phyloP scores from a whole-genome alignment of 2,329 filamentous ascomycete species.

The Graphilbum ipis-grandicollis region DNA sequence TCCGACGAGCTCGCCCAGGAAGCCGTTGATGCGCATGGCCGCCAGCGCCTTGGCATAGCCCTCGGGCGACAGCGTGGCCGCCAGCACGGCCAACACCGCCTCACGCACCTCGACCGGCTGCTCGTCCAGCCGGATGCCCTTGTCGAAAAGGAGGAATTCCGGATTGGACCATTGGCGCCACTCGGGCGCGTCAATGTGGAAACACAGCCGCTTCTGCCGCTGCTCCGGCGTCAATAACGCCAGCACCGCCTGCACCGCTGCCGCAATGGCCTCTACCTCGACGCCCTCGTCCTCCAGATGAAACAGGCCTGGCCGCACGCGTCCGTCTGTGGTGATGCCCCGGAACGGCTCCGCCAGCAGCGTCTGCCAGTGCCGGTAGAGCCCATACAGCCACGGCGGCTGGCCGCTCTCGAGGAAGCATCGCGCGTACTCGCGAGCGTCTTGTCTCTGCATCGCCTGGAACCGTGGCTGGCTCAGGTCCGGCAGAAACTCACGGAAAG shows the following conservation, averaged over 20 bases:
- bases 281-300: conserved; percentile 45
- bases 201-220: conserved; percentile 25
- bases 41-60: conserved; percentile 53
- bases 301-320: conserved; percentile 32
- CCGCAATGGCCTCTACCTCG: conserved; percentile 38
- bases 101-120: conserved; percentile 21
- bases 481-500: conserved; percentile 36
- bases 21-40: conserved; percentile 60
- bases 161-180: conserved; percentile 60
- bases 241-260: conserved; percentile 28
- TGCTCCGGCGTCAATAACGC: conserved; percentile 29
- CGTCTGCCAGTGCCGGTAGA: conserved; percentile 41
- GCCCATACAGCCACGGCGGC: conserved; percentile 49
- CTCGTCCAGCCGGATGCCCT: conserved; percentile 56
- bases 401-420: conserved; percentile 38
- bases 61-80: conserved; percentile 44
- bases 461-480: conserved; percentile 45
- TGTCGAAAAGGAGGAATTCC: conserved; percentile 51
- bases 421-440: conserved; percentile 43
- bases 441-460: conserved; percentile 42
- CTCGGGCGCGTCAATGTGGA: conserved; percentile 52
- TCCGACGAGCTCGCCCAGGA: conserved; percentile 50
- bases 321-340: conserved; percentile 52
- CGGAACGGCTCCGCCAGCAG: conserved; percentile 49
- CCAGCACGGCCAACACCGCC: conserved; percentile 36